phyloP scores from a whole-genome alignment of 306 rosid species.

The Macrotyloma uniflorum region DNA sequence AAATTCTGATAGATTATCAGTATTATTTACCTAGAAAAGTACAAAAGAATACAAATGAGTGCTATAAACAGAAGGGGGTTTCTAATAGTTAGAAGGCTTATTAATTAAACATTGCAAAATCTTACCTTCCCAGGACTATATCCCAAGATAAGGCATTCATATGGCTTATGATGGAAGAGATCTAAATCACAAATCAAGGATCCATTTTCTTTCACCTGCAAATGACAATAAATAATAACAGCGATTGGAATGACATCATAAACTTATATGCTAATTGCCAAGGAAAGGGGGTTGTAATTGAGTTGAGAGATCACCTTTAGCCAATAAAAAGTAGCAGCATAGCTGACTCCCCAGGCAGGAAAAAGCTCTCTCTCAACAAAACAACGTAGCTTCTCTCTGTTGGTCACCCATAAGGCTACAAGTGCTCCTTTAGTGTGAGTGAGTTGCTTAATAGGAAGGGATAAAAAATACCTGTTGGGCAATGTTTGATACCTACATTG shows the following conservation, averaged over 20 bases:
- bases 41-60: slow-evolving; percentile 24
- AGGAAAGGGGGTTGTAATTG: slow-evolving; percentile 3
- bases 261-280: slow-evolving; percentile 22
- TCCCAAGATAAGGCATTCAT: slow-evolving; percentile 87
- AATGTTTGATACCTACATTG: slow-evolving; percentile 81
- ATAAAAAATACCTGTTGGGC: slow-evolving; percentile 76
- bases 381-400: slow-evolving; percentile 83
- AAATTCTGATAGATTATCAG: slow-evolving; percentile 33
- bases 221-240: slow-evolving; percentile 32
- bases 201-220: slow-evolving; percentile 83
- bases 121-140: slow-evolving; percentile 65
- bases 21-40: slow-evolving; percentile 44
- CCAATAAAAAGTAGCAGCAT: slow-evolving; percentile 80
- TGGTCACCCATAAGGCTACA: slow-evolving; percentile 92
- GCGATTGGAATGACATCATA: slow-evolving; percentile 33
- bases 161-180: slow-evolving; percentile 91
- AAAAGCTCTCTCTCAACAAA: slow-evolving; percentile 86
- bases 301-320: slow-evolving; percentile 63
- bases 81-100: slow-evolving; percentile 3
- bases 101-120: slow-evolving; percentile 1
- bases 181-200: slow-evolving; percentile 79
- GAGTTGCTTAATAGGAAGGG: slow-evolving; percentile 81
- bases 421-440: slow-evolving; percentile 80
- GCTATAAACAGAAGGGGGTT: neutral
- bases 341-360: slow-evolving; percentile 83